These are phyloP conservation scores for Tephrocybe rancida DNA, from an alignment of 768 basidiomycete species.

Conservation along the genomic window DNA sequence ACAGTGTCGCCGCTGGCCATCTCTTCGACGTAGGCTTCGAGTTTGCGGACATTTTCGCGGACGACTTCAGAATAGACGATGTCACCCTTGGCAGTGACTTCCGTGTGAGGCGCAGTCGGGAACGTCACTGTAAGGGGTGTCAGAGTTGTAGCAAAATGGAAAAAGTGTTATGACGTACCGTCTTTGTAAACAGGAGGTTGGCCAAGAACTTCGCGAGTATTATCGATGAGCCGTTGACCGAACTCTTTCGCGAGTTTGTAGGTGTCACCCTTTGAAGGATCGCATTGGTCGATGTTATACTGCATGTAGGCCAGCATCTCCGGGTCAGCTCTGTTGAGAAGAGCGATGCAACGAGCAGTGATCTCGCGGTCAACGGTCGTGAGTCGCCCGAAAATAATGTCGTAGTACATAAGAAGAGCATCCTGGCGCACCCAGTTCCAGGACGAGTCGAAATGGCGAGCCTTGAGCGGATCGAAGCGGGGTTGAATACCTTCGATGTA, in stretches of 20 bases:
- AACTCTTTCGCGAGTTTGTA: conserved; percentile 97
- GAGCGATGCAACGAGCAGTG: conserved; percentile 94
- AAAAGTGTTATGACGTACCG: conserved; percentile 54
- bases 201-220: conserved; percentile 82
- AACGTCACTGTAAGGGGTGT: conserved; percentile 74
- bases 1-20: conserved; percentile 96
- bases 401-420: conserved; percentile 95
- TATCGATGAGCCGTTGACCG: conserved; percentile 93
- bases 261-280: conserved; percentile 82
- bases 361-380: conserved; percentile 95
- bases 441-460: conserved; percentile 96
- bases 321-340: conserved; percentile 97
- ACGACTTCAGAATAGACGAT: conserved; percentile 95
- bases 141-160: conserved; percentile 1
- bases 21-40: conserved; percentile 97
- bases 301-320: conserved; percentile 94
- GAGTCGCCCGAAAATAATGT: conserved; percentile 95
- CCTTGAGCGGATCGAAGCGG: conserved; percentile 92
- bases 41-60: conserved; percentile 93
- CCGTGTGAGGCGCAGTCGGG: conserved; percentile 96
- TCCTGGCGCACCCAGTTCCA: conserved; percentile 99
- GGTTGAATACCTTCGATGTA: conserved; percentile 97
- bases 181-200: conserved; percentile 94
- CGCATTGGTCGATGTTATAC: conserved; percentile 86
- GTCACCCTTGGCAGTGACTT: conserved; percentile 91